Conservation (phyloP, 495 filamentous ascomycete species). For the Symbiotaphrina buchneri region DNA sequence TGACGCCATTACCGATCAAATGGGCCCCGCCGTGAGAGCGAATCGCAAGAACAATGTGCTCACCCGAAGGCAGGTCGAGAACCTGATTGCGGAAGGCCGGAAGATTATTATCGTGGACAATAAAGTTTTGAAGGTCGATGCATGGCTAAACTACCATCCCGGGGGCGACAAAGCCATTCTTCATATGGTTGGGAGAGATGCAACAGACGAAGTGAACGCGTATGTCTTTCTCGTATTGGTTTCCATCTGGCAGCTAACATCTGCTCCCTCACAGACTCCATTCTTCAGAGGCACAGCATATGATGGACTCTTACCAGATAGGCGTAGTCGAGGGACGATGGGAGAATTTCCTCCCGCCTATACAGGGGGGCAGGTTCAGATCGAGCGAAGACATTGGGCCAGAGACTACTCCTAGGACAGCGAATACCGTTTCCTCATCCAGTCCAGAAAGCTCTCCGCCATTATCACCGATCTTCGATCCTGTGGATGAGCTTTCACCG, state of each 20-base stretch:
- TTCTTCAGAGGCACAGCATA: constrained; percentile 48
- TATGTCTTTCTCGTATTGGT: constrained; percentile 22
- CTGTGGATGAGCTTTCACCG: constrained; percentile 6
- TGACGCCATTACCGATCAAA: too few species aligned
- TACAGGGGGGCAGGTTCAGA: constrained; percentile 78
- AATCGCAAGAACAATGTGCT: constrained; percentile 8
- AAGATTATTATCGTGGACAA: constrained; percentile 60
- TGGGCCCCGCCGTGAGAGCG: neutral
- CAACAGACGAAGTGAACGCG: constrained; percentile 86
- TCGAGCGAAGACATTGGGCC: constrained; percentile 14
- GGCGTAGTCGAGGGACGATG: constrained; percentile 64
- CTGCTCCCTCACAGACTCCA: constrained; percentile 39
- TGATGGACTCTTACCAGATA: constrained; percentile 68
- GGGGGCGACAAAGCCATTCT: constrained; percentile 80
- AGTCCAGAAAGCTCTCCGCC: constrained; percentile 16
- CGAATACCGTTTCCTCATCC: constrained; percentile 15
- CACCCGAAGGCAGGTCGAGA: constrained; percentile 58
- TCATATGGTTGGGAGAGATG: constrained; percentile 94
- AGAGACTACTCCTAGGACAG: too few species aligned
- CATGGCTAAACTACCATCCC: constrained; percentile 75
- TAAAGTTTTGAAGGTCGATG: constrained; percentile 67
- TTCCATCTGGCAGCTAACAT: neutral
- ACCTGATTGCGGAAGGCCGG: constrained; percentile 67
- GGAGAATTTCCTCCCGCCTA: constrained; percentile 77
- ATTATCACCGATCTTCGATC: constrained; percentile 15